These are phyloP conservation scores for Colletotrichum gigasporum DNA, from an alignment of 2,329 filamentous ascomycete species.

Conservation along the genomic window DNA sequence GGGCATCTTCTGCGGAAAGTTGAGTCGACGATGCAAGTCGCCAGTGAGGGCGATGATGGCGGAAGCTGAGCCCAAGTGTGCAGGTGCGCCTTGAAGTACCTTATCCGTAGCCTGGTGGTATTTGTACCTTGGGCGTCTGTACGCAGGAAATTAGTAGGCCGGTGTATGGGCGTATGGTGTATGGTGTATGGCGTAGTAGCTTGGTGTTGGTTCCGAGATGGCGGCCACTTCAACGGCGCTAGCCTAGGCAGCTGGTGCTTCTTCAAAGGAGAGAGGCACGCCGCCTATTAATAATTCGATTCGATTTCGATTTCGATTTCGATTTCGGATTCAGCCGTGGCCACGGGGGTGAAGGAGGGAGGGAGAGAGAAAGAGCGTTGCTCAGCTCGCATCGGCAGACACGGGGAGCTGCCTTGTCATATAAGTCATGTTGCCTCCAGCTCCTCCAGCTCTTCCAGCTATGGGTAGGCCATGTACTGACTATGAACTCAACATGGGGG, in stretches of 20 bases:
- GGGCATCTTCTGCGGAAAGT: constrained; percentile 15
- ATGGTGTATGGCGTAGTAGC: neutral
- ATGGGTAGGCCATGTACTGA: too few species aligned
- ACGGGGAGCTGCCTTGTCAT: too few species aligned
- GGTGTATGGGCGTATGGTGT: neutral
- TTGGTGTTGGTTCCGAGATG: constrained; percentile 9
- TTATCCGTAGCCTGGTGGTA: too few species aligned
- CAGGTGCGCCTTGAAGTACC: too few species aligned
- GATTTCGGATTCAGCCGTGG: neutral
- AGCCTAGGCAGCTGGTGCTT: constrained; percentile 2
- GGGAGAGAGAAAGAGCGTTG: neutral
- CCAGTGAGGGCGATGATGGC: neutral
- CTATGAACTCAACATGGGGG: too few species aligned
- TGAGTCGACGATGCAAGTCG: neutral
- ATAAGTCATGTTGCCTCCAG: too few species aligned
- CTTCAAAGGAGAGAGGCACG: neutral
- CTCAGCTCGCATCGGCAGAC: too few species aligned
- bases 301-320: too few species aligned
- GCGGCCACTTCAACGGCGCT: constrained; percentile 6
- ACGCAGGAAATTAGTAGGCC: neutral
- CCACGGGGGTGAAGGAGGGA: neutral
- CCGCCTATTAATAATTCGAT: constrained; percentile 13
- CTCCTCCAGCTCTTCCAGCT: neutral
- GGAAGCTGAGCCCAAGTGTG: too few species aligned
- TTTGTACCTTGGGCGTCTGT: too few species aligned